phyloP scores from a whole-genome alignment of 2,329 filamentous ascomycete genomes.

The Calonectria pseudoreteaudii region DNA sequence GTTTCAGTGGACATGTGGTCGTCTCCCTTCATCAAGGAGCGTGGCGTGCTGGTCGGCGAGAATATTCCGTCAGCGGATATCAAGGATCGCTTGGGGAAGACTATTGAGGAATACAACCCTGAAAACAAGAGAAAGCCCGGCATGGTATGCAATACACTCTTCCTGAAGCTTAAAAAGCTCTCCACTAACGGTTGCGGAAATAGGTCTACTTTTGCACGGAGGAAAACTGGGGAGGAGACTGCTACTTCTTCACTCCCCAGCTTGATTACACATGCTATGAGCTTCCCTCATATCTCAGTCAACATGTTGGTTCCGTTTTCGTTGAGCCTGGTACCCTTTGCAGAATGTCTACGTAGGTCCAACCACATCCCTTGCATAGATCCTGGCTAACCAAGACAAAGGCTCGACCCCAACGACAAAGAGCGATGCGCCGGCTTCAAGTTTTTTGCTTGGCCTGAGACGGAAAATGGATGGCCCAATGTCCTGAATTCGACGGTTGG shows the following conservation, averaged over 20 bases:
- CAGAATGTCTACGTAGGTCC: conserved; percentile 37
- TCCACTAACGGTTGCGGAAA: conserved; percentile 16
- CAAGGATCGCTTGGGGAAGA: conserved; percentile 36
- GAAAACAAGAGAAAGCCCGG: conserved; percentile 30
- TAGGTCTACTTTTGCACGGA: conserved; percentile 43
- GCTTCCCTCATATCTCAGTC: conserved; percentile 31
- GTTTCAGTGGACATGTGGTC: conserved; percentile 40
- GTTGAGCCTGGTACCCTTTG: conserved; percentile 40
- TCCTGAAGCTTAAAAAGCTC: not conserved
- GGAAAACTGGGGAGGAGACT: conserved; percentile 42
- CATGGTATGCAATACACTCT: conserved; percentile 25
- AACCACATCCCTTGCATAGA: not conserved
- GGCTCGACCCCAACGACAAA: conserved; percentile 16
- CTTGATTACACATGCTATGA: conserved; percentile 41
- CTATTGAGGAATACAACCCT: conserved; percentile 29
- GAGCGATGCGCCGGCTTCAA: conserved; percentile 26
- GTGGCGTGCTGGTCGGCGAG: conserved; percentile 26
- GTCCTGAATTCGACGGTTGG: conserved; percentile 33
- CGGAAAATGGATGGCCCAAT: conserved; percentile 34
- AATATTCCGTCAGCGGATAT: conserved; percentile 35
- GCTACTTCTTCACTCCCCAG: conserved; percentile 37
- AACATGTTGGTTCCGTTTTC: conserved; percentile 42
- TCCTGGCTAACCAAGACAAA: conserved; percentile 22
- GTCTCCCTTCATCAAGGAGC: conserved; percentile 27
- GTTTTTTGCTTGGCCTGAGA: conserved; percentile 43